Base-by-base conservation (phyloP, 257 asterid genomes). In the Solanum pimpinellifolium region DNA sequence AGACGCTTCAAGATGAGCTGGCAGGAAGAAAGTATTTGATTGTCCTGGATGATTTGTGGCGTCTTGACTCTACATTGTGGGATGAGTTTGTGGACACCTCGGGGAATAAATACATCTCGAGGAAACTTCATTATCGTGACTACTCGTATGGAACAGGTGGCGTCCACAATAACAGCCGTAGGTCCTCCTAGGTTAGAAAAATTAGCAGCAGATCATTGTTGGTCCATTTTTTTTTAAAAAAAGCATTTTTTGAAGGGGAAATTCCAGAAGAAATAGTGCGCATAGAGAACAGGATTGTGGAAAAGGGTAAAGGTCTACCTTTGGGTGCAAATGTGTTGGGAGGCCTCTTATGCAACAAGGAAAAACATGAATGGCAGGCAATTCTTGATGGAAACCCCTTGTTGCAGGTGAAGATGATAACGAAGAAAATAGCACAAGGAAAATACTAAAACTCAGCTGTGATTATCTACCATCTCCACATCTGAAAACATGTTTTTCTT, bases 61-160 rank as follows among this genome's bases (percentile, higher is more conserved):
- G n/a, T 56, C 5, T 56, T 56, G 8, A 56, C 65, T 56, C 65
- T 56, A 18, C n/a, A 56, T 56, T 56, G n/a, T 56, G 65, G 65
- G n/a, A 82, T 1, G 47, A 75, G 2, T 74, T 74, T 3, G 20
- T 39, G 16, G 56, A 74, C 18, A 74, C 52, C 1, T 12, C n/a
- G 20, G 12, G 52, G 52, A 21, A 21, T 74, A 23, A 74, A 21
- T 11, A 23, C 11, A 5, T 74, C 18, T 31, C 14, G 33, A 74
- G 82, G 89, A 68, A 90, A 83, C 46, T 87, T 72, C 68, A 88
- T 89, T 73, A 5, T 90, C 23, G 62, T 88, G 11, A 87, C 91
- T 21, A 87, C 92, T 12, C 91, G 89, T 44, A 83, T 47, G 25
- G 29, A 60, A 2, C 27, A 14, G 10, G 89, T 89, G 44, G n/a